Evolutionary conservation across 176 grass and related monocot species (phyloP).

Genomic region (Ensete glaucum): DNA sequence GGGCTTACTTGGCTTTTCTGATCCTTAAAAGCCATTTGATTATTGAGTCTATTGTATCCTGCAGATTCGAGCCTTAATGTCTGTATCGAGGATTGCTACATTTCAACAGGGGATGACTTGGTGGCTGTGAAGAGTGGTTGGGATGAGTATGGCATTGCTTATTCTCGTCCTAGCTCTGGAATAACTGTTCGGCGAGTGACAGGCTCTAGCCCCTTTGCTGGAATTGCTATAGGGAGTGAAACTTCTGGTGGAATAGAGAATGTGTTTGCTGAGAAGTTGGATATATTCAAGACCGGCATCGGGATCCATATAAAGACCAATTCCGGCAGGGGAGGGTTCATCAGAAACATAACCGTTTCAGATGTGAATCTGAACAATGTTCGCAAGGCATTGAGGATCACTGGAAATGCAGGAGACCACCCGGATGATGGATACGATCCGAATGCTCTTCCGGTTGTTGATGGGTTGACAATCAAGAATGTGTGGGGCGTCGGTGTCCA

Average conservation of each 20-base stretch:
- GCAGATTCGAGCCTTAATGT: slow-evolving; percentile 79
- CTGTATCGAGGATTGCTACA: slow-evolving; percentile 83
- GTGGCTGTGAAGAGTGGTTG: slow-evolving; percentile 78
- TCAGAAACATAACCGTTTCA: slow-evolving; percentile 57
- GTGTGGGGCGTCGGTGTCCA: slow-evolving; percentile 62
- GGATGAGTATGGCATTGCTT: slow-evolving; percentile 86
- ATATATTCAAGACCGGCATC: slow-evolving; percentile 46
- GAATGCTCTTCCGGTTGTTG: slow-evolving; percentile 48
- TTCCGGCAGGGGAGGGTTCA: slow-evolving; percentile 60
- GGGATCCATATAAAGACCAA: slow-evolving; percentile 85
- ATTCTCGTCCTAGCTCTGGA: slow-evolving; percentile 47
- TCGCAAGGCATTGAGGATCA: slow-evolving; percentile 47
- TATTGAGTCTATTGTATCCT: not conserved
- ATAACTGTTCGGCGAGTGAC: slow-evolving; percentile 59
- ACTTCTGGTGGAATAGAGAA: slow-evolving; percentile 66
- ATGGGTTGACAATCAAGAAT: slow-evolving; percentile 59
- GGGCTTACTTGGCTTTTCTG: too few species aligned
- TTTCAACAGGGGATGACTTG: slow-evolving; percentile 68
- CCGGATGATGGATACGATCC: slow-evolving; percentile 47
- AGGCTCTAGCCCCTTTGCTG: slow-evolving; percentile 57
- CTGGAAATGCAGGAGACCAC: slow-evolving; percentile 58
- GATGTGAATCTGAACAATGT: slow-evolving; percentile 53
- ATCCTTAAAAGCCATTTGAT: too few species aligned
- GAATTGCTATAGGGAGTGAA: slow-evolving; percentile 60
- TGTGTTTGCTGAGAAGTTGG: slow-evolving; percentile 58